phyloP scores from a whole-genome alignment of 208 protist species.

The Balamuthia mandrillaris region DNA sequence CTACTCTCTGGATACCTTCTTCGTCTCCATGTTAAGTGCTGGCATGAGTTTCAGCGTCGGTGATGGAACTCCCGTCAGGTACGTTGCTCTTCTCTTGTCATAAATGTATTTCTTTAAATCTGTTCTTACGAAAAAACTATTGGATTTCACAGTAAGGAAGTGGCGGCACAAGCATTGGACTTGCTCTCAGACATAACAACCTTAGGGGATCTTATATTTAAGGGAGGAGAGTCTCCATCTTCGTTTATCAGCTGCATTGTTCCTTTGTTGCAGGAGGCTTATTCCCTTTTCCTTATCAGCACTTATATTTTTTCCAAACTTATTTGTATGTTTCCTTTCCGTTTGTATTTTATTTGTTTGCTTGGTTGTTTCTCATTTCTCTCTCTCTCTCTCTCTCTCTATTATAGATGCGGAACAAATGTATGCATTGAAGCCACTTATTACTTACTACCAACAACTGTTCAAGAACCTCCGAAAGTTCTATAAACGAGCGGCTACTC shows the following conservation, averaged over 20 bases:
- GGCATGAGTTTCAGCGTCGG: neutral
- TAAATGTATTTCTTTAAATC: too few species aligned
- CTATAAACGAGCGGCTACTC: neutral
- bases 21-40: neutral
- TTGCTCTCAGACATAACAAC: neutral
- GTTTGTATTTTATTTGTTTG: too few species aligned
- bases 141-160: slow-evolving; percentile 26
- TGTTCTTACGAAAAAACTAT: too few species aligned
- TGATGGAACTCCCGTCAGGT: slow-evolving; percentile 8
- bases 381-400: neutral
- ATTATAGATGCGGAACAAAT: neutral
- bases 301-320: slow-evolving; percentile 26
- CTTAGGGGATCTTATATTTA: too few species aligned
- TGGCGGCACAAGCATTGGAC: slow-evolving; percentile 11
- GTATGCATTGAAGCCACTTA: slow-evolving; percentile 24
- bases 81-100: too few species aligned
- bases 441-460: neutral
- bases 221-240: too few species aligned
- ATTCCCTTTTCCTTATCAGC: slow-evolving; percentile 14
- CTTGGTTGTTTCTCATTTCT: too few species aligned
- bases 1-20: slow-evolving; percentile 15
- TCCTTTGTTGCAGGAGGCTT: neutral
- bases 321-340: slow-evolving; percentile 18
- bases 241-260: neutral
- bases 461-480: slow-evolving; percentile 19